Base-by-base conservation (phyloP, 2,329 filamentous ascomycete species). In the Talaromyces verruculosus region DNA sequence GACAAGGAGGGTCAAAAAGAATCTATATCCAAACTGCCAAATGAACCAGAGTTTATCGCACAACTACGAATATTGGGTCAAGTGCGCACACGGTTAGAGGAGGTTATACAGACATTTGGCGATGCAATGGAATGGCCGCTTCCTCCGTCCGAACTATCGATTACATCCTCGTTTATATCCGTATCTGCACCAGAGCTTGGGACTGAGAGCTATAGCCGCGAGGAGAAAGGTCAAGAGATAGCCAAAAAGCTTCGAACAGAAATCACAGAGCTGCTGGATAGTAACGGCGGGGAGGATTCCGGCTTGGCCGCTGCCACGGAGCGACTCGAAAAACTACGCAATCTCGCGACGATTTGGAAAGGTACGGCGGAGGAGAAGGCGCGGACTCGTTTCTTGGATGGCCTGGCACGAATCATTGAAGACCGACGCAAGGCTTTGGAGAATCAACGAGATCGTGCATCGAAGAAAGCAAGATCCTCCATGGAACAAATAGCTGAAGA, bases 311-410 rank as follows among this genome's bases (percentile, higher is more conserved):
- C 88, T 65, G 95, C 95, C 0, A 86, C 86, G 13, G 84, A 84
- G 64, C 84, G 91, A 53, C 88, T 98, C 15, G 89, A 92, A 73
- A 88, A 91, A 74, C 83, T 98, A 65, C 89, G 92, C 73, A 85
- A 88, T 68, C 79, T 98, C 69, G 87, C 88, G 3, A 80, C 80
- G n/a, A 88, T 99, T 25, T 99, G 95, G 93, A 94, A 91, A 76
- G 93, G 93, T n/a, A 97, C 95, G 2, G 90, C 91, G 0, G 95
- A 99, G 80, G 95, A 98, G 77, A 96, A 91, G 79, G 92, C 92
- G 5, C 84, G 95, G 63, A 81, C 81, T 10, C 91, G 87, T 72
- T 93, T 97, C 75, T 89, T 99, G 19, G 94, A 98, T 69, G 85
- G 85, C 61, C 77, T 99, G 71, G 88, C 88, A 39, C 92, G 88